A percentile compares a stretch with the other conserved stretches of the same genome.
Conservation (phyloP, 2,329 filamentous ascomycete species). For the Fusarium nematophilum region DNA sequence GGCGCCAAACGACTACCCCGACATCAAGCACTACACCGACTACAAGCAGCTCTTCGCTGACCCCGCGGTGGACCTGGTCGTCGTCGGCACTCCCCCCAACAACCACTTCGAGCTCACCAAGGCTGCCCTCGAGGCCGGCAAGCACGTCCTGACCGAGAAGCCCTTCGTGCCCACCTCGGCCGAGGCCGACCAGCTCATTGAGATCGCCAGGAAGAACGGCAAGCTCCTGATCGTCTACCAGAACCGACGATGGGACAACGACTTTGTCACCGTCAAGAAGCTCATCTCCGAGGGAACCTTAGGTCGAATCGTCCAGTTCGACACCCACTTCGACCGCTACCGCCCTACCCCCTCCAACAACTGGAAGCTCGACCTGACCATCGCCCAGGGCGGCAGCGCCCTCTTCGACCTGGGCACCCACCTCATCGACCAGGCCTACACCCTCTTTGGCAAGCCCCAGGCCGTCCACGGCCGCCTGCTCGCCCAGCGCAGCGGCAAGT, state of each 20-base stretch:
- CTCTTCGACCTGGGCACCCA: slow-evolving; percentile 83
- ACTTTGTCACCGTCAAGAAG: slow-evolving; percentile 76
- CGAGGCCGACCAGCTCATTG: slow-evolving; percentile 73
- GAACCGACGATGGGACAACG: slow-evolving; percentile 81
- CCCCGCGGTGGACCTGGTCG: slow-evolving; percentile 72
- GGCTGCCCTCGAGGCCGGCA: slow-evolving; percentile 73
- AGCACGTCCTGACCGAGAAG: slow-evolving; percentile 86
- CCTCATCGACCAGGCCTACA: slow-evolving; percentile 79
- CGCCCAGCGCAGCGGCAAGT: slow-evolving; percentile 67
- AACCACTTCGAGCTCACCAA: slow-evolving; percentile 76
- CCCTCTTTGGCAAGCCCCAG: slow-evolving; percentile 75
- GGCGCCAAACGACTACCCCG: slow-evolving; percentile 75
- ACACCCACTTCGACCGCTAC: slow-evolving; percentile 84
- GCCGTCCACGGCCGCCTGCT: slow-evolving; percentile 75
- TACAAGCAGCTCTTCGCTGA: slow-evolving; percentile 74
- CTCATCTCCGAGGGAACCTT: slow-evolving; percentile 69
- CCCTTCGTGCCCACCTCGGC: slow-evolving; percentile 79
- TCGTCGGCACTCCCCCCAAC: slow-evolving; percentile 78
- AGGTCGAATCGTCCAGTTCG: slow-evolving; percentile 80
- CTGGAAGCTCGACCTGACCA: slow-evolving; percentile 75
- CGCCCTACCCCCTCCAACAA: slow-evolving; percentile 66
- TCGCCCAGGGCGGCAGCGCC: slow-evolving; percentile 72
- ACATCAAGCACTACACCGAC: slow-evolving; percentile 71
- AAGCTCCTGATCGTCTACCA: slow-evolving; percentile 76
- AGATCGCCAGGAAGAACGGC: slow-evolving; percentile 62